These are phyloP conservation scores for Globisporangium takayamanum DNA, from an alignment of 352 stramenopile genomes.

Conservation along the genomic window DNA sequence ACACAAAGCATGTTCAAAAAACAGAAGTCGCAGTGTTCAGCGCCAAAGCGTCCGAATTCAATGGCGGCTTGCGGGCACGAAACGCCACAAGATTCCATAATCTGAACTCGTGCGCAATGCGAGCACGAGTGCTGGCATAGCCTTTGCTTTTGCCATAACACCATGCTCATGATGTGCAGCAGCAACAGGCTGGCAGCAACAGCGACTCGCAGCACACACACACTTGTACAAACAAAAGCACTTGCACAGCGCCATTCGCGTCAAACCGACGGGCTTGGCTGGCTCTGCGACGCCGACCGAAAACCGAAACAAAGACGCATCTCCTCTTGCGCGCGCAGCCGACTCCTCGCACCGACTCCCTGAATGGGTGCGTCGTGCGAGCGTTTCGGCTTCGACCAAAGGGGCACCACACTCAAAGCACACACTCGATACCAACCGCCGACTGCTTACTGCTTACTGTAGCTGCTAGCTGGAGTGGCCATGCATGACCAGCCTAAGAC, in stretches of 20 bases:
- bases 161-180: not conserved
- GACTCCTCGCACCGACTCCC: slow-evolving; percentile 8
- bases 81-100: slow-evolving; percentile 8
- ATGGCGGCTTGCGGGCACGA: not conserved
- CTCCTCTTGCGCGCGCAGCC: not conserved
- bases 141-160: not conserved
- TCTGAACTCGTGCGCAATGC: not conserved
- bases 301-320: not conserved
- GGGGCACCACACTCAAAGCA: not conserved
- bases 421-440: not conserved
- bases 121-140: not conserved
- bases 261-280: too few species aligned
- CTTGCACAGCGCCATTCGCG: too few species aligned
- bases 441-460: too few species aligned
- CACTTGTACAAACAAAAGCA: too few species aligned
- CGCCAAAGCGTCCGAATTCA: not conserved
- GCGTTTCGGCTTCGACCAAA: not conserved
- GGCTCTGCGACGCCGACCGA: not conserved
- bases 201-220: too few species aligned
- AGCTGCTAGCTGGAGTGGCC: too few species aligned
- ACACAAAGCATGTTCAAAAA: not conserved
- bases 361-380: not conserved
- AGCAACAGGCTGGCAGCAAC: too few species aligned
- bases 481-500: too few species aligned
- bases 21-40: slow-evolving; percentile 1